Evolutionary conservation across 768 basidiomycete species (phyloP).

Genomic region (Goffeauzyma gilvescens): DNA sequence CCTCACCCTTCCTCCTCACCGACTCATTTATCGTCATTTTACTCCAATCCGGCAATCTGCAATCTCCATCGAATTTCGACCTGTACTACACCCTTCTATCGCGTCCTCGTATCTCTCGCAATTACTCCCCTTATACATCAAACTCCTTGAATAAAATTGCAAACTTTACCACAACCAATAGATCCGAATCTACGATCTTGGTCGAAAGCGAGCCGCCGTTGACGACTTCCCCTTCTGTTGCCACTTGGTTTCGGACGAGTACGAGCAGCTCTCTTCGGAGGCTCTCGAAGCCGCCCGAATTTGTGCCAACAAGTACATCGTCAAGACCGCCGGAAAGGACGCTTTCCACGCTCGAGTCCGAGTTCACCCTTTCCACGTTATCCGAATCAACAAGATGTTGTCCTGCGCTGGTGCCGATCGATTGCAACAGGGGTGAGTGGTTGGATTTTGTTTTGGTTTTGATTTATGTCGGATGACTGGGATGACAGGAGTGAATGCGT

Average conservation of each 20-base stretch:
- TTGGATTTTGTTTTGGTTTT: no score
- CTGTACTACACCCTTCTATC: no score
- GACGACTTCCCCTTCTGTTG: conserved; percentile 90
- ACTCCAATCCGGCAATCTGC: no score
- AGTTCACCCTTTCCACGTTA: conserved; percentile 93
- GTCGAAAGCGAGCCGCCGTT: conserved; percentile 84
- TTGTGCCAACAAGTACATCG: conserved; percentile 98
- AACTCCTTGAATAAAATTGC: background rate
- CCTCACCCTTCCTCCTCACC: background rate
- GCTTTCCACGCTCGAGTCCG: conserved; percentile 96
- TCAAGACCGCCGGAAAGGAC: conserved; percentile 94
- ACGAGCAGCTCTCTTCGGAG: conserved; percentile 87
- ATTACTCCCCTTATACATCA: no score
- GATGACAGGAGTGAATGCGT: no score
- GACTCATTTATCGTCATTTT: background rate
- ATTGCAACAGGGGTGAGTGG: conserved; percentile 34
- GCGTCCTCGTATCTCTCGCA: no score
- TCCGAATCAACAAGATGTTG: conserved; percentile 99
- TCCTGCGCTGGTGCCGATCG: conserved; percentile 93
- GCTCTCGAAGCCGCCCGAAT: conserved; percentile 97
- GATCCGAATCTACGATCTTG: conserved; percentile 93
- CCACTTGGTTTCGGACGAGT: conserved; percentile 93
- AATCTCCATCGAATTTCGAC: no score
- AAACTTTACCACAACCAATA: conserved; percentile 24
- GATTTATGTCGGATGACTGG: no score